Percentiles rank a stretch among this genome's conserved stretches.
These are phyloP conservation scores for Hygrophorus pudorinus DNA, from an alignment of 768 basidiomycete species.

Conservation along the genomic window DNA sequence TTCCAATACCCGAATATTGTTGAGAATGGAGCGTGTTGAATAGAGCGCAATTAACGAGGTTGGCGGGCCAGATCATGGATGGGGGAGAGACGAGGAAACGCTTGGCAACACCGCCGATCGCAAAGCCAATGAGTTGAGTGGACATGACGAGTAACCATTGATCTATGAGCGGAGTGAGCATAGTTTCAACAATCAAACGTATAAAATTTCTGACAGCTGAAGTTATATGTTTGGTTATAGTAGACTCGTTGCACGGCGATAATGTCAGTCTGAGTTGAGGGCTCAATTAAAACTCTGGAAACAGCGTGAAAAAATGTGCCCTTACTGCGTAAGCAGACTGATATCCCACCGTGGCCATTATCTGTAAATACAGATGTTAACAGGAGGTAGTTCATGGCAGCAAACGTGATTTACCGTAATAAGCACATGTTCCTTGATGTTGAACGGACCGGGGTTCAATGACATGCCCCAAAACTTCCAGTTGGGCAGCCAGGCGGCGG, in stretches of 20 bases:
- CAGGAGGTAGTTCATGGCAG: too few relatives aligned
- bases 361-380: conserved; percentile 7
- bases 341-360: conserved; percentile 32
- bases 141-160: conserved; percentile 76
- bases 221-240: conserved; percentile 57
- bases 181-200: background rate
- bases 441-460: conserved; percentile 76
- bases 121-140: conserved; percentile 74
- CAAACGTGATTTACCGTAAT: conserved; percentile 38
- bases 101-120: conserved; percentile 60
- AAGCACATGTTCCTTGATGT: conserved; percentile 83
- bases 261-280: conserved; percentile 38
- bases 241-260: conserved; percentile 66
- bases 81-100: conserved; percentile 71
- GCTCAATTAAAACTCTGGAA: too few relatives aligned
- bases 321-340: conserved; percentile 48
- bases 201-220: conserved; percentile 34
- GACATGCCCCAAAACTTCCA: conserved; percentile 57
- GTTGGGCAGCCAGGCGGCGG: conserved; percentile 57
- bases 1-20: conserved; percentile 55
- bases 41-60: conserved; percentile 61
- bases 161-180: conserved; percentile 26
- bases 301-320: too few relatives aligned
- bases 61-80: conserved; percentile 73
- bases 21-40: conserved; percentile 81